Conservation (phyloP, 345 rosid species). For the Mercurialis annua region DNA sequence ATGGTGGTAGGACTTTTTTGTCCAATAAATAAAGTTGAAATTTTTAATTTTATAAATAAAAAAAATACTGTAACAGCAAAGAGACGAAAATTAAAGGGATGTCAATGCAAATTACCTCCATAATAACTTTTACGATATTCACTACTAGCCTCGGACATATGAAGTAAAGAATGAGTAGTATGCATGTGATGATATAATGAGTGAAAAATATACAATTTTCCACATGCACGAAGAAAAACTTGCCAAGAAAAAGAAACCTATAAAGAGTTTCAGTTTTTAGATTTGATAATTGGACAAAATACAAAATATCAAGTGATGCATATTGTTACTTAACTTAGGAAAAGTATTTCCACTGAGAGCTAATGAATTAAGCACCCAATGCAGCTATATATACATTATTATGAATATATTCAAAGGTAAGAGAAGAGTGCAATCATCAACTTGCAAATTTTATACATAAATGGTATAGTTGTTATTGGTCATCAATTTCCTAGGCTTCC, state of each 20-base stretch:
- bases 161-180: neutral
- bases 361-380: neutral
- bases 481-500: slow-evolving; percentile 10
- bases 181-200: neutral
- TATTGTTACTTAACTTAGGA: neutral
- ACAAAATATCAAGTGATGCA: neutral
- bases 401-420: neutral
- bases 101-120: no score
- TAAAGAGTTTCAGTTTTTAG: neutral
- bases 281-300: neutral
- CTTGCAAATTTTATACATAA: neutral
- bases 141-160: no score
- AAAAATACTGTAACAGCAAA: no score
- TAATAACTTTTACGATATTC: no score
- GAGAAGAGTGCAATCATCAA: neutral
- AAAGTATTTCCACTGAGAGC: neutral
- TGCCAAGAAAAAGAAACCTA: neutral
- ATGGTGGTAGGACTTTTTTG: no score
- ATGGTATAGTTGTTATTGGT: neutral
- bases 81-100: no score
- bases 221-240: no score
- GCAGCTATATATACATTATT: neutral
- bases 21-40: no score
- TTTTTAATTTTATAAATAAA: no score
- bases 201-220: no score